Evolutionary conservation across 2,329 filamentous ascomycete genomes (phyloP).

Genomic region (Metarhizium album): DNA sequence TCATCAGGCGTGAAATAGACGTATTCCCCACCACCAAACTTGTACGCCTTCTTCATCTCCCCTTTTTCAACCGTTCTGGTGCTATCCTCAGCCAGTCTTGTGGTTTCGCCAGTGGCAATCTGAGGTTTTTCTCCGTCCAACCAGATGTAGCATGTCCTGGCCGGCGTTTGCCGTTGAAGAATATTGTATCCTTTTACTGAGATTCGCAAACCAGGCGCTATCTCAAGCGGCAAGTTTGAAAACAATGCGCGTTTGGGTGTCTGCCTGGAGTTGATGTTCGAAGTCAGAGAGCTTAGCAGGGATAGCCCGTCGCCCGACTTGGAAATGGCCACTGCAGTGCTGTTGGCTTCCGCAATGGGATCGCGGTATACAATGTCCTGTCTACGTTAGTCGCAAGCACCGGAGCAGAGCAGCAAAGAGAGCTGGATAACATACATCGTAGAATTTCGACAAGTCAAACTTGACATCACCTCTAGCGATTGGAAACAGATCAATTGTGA

Average conservation of each 20-base stretch:
- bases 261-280: constrained; percentile 84
- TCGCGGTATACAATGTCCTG: constrained; percentile 87
- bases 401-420: neutral
- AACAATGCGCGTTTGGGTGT: constrained; percentile 79
- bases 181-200: constrained; percentile 90
- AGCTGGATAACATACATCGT: constrained; percentile 53
- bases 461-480: constrained; percentile 59
- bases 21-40: constrained; percentile 85
- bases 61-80: constrained; percentile 64
- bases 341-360: constrained; percentile 54
- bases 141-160: constrained; percentile 79
- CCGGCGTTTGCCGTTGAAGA: constrained; percentile 71
- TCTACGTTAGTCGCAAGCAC: constrained; percentile 1
- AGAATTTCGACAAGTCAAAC: constrained; percentile 81
- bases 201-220: constrained; percentile 75
- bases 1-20: constrained; percentile 81
- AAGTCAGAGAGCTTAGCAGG: constrained; percentile 68
- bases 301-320: constrained; percentile 66
- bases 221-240: constrained; percentile 74
- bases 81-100: constrained; percentile 67
- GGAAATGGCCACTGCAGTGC: constrained; percentile 44
- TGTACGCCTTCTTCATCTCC: constrained; percentile 87
- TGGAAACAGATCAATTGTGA: constrained; percentile 86
- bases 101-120: constrained; percentile 65
- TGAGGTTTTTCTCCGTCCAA: constrained; percentile 76